Evolutionary conservation across 2,329 filamentous ascomycete genomes (phyloP).

Genomic region (Alternaria triticimaculans): DNA sequence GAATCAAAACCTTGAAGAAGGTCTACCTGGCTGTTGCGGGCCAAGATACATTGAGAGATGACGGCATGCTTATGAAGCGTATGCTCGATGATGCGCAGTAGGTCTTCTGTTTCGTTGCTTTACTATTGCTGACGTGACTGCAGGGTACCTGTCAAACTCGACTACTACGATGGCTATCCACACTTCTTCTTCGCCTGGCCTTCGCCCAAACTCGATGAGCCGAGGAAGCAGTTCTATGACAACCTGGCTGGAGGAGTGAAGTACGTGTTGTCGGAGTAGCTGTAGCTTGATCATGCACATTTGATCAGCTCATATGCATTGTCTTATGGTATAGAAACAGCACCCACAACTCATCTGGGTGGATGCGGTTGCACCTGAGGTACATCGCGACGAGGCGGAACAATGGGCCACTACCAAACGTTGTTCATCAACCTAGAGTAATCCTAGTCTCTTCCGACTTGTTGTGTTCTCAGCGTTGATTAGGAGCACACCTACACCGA

Average conservation of each 20-base stretch:
- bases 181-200: constrained; percentile 49
- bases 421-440: no score
- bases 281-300: not conserved
- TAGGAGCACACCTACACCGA: no score
- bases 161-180: constrained; percentile 47
- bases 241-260: constrained; percentile 34
- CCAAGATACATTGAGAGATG: constrained; percentile 46
- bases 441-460: not conserved
- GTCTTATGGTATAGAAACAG: not conserved
- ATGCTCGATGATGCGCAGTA: constrained; percentile 36
- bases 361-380: not conserved
- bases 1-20: constrained; percentile 38
- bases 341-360: not conserved
- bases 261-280: constrained; percentile 20
- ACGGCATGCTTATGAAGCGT: constrained; percentile 42
- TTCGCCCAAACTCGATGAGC: constrained; percentile 35
- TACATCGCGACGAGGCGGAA: not conserved
- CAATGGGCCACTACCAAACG: no score
- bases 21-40: constrained; percentile 42
- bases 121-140: constrained; percentile 12
- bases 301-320: not conserved
- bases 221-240: constrained; percentile 27
- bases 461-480: not conserved
- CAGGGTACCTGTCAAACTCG: constrained; percentile 39
- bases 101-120: not conserved